Conservation (phyloP, 2,329 filamentous ascomycete species). For the Bipolaris bicolor region DNA sequence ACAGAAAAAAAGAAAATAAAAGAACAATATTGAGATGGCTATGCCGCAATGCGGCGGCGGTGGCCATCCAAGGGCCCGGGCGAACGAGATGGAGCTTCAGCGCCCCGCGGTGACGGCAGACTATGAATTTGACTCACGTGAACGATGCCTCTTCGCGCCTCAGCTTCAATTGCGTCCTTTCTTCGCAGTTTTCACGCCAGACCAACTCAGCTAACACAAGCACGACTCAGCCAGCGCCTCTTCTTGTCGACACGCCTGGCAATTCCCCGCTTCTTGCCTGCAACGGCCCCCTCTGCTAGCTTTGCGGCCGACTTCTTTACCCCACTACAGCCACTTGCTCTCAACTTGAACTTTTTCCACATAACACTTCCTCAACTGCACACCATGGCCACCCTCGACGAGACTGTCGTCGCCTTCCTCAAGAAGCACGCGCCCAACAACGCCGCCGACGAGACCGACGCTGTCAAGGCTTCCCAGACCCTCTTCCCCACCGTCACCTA, state of each 20-base stretch:
- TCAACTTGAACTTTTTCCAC: conserved; percentile 43
- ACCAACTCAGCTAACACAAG: conserved; percentile 26
- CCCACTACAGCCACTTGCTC: conserved; percentile 36
- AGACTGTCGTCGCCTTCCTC: conserved; percentile 44
- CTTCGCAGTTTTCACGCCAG: conserved; percentile 33
- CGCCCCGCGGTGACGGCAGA: conserved; percentile 36
- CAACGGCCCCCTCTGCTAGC: conserved; percentile 23
- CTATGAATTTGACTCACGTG: conserved; percentile 42
- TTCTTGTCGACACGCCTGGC: conserved; percentile 7
- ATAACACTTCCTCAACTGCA: conserved; percentile 23
- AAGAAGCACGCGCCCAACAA: conserved; percentile 48
- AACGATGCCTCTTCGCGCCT: conserved; percentile 31
- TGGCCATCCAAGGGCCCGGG: conserved; percentile 26
- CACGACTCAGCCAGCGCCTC: conserved; percentile 14
- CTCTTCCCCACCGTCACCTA: conserved; percentile 76
- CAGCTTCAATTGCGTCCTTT: conserved; percentile 25
- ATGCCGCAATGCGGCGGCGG: not conserved
- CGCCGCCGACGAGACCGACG: conserved; percentile 44
- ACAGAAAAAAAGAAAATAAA: too few species aligned
- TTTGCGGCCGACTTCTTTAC: conserved; percentile 39
- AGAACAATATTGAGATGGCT: not conserved
- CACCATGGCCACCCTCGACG: conserved; percentile 48
- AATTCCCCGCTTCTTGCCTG: conserved; percentile 14
- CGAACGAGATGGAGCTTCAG: conserved; percentile 13
- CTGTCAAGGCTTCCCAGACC: conserved; percentile 58